A percentile compares a stretch with the other conserved stretches of the same genome.
Conservation (phyloP, 805 yeast genomes). For the Deakozyma indianensis region DNA sequence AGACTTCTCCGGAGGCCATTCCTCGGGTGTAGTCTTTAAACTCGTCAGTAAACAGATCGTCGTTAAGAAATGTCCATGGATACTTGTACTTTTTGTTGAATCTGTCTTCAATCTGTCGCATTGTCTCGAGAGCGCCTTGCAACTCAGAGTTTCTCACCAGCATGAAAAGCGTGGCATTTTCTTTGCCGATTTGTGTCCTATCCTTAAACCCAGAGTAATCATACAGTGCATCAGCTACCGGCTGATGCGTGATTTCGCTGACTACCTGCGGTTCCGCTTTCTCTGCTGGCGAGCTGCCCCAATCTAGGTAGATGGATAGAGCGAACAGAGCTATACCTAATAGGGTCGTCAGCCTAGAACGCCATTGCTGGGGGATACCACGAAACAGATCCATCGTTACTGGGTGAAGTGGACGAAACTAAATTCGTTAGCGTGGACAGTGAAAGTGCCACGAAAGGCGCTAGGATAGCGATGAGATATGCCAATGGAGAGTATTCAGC, state of each 20-base stretch:
- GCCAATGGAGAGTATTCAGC: too few species aligned
- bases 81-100: conserved; percentile 70
- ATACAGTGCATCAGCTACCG: background rate
- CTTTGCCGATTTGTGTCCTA: conserved; percentile 32
- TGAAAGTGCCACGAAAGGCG: too few species aligned
- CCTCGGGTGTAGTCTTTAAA: conserved; percentile 56
- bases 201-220: conserved; percentile 7
- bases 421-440: too few species aligned
- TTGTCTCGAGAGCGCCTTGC: conserved; percentile 55
- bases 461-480: too few species aligned
- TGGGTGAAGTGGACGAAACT: too few species aligned
- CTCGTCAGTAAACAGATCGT: conserved; percentile 69
- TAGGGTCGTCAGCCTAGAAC: background rate
- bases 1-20: conserved; percentile 60
- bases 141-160: conserved; percentile 73
- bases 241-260: background rate
- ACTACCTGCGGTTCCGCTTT: background rate
- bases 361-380: background rate
- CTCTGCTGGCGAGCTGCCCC: background rate
- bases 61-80: conserved; percentile 94
- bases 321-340: background rate
- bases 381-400: too few species aligned
- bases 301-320: background rate
- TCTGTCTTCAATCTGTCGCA: conserved; percentile 81
- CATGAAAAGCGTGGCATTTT: conserved; percentile 82